Evolutionary conservation across 202 grass and related monocot species (phyloP).

Genomic region (Setaria italica): DNA sequence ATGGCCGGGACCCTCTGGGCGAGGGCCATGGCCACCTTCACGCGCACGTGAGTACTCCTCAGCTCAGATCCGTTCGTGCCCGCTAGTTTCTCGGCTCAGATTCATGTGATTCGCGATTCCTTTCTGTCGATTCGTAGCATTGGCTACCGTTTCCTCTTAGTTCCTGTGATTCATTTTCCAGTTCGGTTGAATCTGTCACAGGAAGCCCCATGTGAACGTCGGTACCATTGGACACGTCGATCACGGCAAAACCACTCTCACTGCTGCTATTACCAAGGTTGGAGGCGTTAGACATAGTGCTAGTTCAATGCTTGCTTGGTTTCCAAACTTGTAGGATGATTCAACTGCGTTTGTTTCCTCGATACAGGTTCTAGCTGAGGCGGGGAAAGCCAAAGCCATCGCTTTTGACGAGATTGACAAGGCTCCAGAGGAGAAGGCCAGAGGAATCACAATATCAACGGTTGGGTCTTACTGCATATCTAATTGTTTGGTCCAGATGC

Average conservation of each 20-base stretch:
- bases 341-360: not conserved
- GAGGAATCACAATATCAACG: slow-evolving; percentile 99
- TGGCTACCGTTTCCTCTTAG: not conserved
- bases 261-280: slow-evolving; percentile 97
- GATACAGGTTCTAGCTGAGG: slow-evolving; percentile 75
- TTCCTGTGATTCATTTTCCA: not conserved
- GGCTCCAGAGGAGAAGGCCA: slow-evolving; percentile 99
- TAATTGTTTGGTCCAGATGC: not conserved
- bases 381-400: slow-evolving; percentile 88
- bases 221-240: slow-evolving; percentile 98
- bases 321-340: not conserved
- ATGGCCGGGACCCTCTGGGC: slow-evolving; percentile 55
- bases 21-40: slow-evolving; percentile 98
- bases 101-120: not conserved
- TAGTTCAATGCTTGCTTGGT: not conserved
- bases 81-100: not conserved
- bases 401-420: slow-evolving; percentile 99
- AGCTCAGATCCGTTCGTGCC: slow-evolving; percentile 12
- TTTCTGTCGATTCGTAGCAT: not conserved
- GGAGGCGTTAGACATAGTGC: not conserved
- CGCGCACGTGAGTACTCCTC: slow-evolving; percentile 68
- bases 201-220: slow-evolving; percentile 99
- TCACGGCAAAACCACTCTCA: slow-evolving; percentile 97
- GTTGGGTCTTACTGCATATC: slow-evolving; percentile 36
- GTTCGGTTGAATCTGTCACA: slow-evolving; percentile 36